A percentile compares a stretch with the other conserved stretches of the same genome.
Conservation (phyloP, 768 basidiomycete genomes). For the Suillus occidentalis region DNA sequence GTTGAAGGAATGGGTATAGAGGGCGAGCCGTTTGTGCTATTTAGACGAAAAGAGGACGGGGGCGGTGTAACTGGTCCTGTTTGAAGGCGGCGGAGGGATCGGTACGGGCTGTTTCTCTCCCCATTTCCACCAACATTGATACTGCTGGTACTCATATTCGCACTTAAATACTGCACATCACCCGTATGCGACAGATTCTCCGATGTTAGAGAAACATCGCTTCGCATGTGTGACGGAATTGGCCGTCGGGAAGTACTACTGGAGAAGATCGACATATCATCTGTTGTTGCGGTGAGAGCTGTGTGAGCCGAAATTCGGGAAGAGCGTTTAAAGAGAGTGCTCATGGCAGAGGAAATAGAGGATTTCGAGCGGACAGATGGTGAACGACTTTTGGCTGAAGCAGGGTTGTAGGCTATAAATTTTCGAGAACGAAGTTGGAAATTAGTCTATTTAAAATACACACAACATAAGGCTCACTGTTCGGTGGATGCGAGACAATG, state of each 20-base stretch:
- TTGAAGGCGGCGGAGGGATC: constrained; percentile 43
- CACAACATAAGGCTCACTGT: not conserved
- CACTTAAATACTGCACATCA: constrained; percentile 20
- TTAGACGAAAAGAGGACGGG: constrained; percentile 54
- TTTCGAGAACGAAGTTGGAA: not conserved
- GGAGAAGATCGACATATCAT: constrained; percentile 33
- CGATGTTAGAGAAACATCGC: constrained; percentile 17
- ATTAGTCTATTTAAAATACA: constrained; percentile 14
- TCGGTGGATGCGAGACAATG: constrained; percentile 36
- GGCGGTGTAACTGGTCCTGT: constrained; percentile 34
- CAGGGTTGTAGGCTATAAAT: constrained; percentile 15
- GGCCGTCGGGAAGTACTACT: constrained; percentile 41
- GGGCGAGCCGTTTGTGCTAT: constrained; percentile 37
- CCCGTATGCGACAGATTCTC: constrained; percentile 43
- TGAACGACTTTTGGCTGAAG: constrained; percentile 38
- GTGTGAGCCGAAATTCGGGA: constrained; percentile 34
- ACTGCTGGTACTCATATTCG: not conserved
- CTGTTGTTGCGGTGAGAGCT: constrained; percentile 39
- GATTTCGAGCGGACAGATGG: constrained; percentile 53
- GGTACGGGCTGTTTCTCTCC: constrained; percentile 40
- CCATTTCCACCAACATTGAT: not conserved
- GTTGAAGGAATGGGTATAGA: constrained; percentile 32
- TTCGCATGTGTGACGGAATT: constrained; percentile 44
- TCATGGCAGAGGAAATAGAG: constrained; percentile 52
- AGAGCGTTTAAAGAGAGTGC: constrained; percentile 54